Evolutionary conservation across 495 filamentous ascomycete genomes (phyloP).

Genomic region (Penicillium desertorum): DNA sequence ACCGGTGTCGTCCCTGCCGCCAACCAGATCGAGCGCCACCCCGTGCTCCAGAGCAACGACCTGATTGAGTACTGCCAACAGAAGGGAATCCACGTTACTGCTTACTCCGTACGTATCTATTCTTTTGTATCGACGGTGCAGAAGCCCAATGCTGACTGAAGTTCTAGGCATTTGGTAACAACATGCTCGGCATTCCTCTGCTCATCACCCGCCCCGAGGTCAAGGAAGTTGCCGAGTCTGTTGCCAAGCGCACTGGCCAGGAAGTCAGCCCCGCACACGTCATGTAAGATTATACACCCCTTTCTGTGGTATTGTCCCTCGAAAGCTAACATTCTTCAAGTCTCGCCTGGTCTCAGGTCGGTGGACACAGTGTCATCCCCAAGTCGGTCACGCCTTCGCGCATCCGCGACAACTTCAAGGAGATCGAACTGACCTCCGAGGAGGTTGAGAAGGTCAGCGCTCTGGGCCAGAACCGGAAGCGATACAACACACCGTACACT

Average conservation of each 20-base stretch:
- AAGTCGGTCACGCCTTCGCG: conserved; percentile 51
- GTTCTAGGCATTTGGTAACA: conserved; percentile 49
- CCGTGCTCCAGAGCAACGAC: conserved; percentile 45
- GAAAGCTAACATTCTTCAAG: conserved; percentile 15
- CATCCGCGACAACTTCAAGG: conserved; percentile 51
- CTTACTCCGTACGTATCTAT: conserved; percentile 43
- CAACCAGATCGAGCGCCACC: conserved; percentile 55
- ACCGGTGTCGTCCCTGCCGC: conserved; percentile 49
- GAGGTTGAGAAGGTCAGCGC: conserved; percentile 45
- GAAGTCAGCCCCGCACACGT: conserved; percentile 44
- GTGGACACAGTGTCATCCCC: conserved; percentile 51
- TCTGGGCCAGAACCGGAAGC: conserved; percentile 43
- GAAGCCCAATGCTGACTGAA: conserved; percentile 11
- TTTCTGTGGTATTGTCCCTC: neutral
- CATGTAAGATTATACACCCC: conserved; percentile 24
- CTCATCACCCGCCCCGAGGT: conserved; percentile 46
- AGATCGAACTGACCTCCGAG: conserved; percentile 46
- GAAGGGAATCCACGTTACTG: conserved; percentile 51
- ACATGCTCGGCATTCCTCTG: conserved; percentile 43
- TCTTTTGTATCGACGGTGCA: neutral
- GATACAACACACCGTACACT: conserved; percentile 49
- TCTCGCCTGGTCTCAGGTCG: conserved; percentile 50
- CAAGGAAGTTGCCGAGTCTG: conserved; percentile 46
- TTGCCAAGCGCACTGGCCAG: conserved; percentile 39
- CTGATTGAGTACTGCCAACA: conserved; percentile 45